Evolutionary conservation across 352 stramenopile genomes (phyloP).

Genomic region (Phytopythium ostracodes): DNA sequence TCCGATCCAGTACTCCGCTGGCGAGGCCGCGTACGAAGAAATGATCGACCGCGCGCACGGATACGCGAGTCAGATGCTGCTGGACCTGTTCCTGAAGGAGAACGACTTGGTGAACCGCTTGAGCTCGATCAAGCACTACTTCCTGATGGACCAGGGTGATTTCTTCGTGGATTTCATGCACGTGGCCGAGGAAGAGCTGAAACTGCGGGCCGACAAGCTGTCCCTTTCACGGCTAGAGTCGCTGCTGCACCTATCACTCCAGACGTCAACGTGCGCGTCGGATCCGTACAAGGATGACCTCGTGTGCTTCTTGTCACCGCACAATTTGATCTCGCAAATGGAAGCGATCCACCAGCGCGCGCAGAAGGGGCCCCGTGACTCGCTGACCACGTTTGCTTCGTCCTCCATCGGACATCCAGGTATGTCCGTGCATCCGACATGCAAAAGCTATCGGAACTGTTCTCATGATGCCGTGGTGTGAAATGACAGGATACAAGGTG

Average conservation of each 20-base stretch:
- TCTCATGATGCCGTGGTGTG: neutral
- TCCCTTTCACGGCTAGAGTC: constrained; percentile 90
- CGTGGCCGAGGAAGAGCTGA: constrained; percentile 93
- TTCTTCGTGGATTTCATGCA: constrained; percentile 99
- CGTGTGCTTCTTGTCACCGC: constrained; percentile 79
- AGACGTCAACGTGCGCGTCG: constrained; percentile 88
- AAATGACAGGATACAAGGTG: constrained; percentile 72
- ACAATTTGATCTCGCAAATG: constrained; percentile 91
- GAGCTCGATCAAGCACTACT: constrained; percentile 95
- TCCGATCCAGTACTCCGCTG: constrained; percentile 57
- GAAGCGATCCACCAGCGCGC: constrained; percentile 88
- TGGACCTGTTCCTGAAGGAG: constrained; percentile 80
- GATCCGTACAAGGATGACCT: constrained; percentile 91
- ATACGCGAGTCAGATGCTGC: constrained; percentile 70
- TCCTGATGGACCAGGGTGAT: constrained; percentile 98
- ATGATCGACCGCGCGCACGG: constrained; percentile 81
- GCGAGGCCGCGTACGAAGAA: constrained; percentile 75
- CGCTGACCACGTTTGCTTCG: constrained; percentile 65
- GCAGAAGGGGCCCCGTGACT: constrained; percentile 60
- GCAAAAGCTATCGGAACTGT: neutral
- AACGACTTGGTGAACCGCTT: constrained; percentile 77
- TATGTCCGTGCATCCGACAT: constrained; percentile 6
- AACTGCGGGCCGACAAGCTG: constrained; percentile 81
- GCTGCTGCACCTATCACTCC: constrained; percentile 91
- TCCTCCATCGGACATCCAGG: constrained; percentile 59